These are phyloP conservation scores for Acanthamoeba royreba DNA, from an alignment of 208 protist species.

Conservation along the genomic window DNA sequence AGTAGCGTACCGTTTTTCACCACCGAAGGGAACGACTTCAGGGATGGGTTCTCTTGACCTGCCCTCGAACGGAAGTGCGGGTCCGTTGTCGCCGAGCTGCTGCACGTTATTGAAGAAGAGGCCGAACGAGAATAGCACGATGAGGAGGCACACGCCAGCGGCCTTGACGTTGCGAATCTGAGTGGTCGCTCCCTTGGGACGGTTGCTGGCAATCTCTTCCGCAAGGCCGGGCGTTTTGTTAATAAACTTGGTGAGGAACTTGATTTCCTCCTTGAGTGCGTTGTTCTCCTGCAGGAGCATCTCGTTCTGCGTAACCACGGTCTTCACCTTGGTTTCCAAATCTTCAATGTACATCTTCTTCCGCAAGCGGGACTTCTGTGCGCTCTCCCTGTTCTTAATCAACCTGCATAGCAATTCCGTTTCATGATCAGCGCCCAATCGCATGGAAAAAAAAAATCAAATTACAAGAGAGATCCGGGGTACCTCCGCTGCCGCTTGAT, in stretches of 20 bases:
- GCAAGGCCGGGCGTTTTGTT: slow-evolving; percentile 47
- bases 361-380: slow-evolving; percentile 73
- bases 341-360: slow-evolving; percentile 77
- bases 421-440: neutral
- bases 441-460: neutral
- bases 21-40: neutral
- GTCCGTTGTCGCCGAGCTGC: neutral
- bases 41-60: neutral
- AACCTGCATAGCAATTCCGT: slow-evolving; percentile 58
- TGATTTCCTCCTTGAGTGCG: slow-evolving; percentile 58
- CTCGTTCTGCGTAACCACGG: slow-evolving; percentile 37
- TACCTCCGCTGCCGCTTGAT: neutral
- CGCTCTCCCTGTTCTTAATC: slow-evolving; percentile 74
- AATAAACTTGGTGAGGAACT: slow-evolving; percentile 53
- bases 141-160: slow-evolving; percentile 59
- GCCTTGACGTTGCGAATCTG: slow-evolving; percentile 58
- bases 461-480: neutral
- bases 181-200: neutral
- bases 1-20: neutral
- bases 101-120: slow-evolving; percentile 58
- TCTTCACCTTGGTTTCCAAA: slow-evolving; percentile 63
- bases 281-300: slow-evolving; percentile 50
- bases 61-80: neutral
- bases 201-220: neutral
- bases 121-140: slow-evolving; percentile 60